Evolutionary conservation across 768 basidiomycete species (phyloP).

Genomic region (Boletus eberwhitei): DNA sequence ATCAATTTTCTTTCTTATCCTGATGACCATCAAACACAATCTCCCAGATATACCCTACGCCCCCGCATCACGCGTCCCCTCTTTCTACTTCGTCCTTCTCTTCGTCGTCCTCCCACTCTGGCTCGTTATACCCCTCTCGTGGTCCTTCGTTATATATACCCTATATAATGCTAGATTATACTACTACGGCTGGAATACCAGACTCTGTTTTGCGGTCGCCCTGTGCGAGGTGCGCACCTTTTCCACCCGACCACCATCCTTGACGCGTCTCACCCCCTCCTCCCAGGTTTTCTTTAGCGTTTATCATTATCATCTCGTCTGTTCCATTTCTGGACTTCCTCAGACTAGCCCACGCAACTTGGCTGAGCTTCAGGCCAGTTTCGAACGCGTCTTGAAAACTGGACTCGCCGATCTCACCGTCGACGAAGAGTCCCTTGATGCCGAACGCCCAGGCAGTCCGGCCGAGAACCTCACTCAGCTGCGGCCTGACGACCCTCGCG

Average conservation of each 20-base stretch:
- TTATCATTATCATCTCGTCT: constrained; percentile 53
- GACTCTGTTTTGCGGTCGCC: constrained; percentile 45
- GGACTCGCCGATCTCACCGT: constrained; percentile 57
- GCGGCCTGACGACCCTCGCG: constrained; percentile 63
- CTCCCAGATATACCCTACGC: constrained; percentile 37
- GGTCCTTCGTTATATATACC: constrained; percentile 55
- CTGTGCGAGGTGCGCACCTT: constrained; percentile 52
- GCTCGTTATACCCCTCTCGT: constrained; percentile 59
- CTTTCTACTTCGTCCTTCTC: constrained; percentile 60
- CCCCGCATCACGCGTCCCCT: constrained; percentile 39
- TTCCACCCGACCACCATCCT: neutral
- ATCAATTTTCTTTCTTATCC: neutral
- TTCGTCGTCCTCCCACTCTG: constrained; percentile 60
- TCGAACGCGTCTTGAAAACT: constrained; percentile 59
- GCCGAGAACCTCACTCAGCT: constrained; percentile 56
- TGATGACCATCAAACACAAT: constrained; percentile 1
- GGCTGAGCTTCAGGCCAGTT: constrained; percentile 55
- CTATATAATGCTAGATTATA: constrained; percentile 42
- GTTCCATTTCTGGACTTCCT: constrained; percentile 45
- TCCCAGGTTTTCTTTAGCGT: constrained; percentile 66
- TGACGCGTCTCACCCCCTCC: neutral
- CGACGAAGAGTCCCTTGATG: constrained; percentile 52
- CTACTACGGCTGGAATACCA: constrained; percentile 39
- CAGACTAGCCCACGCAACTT: constrained; percentile 45
- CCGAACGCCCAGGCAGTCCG: constrained; percentile 55